Conservation (phyloP, 352 stramenopile species). For the Peronospora farinosa region DNA sequence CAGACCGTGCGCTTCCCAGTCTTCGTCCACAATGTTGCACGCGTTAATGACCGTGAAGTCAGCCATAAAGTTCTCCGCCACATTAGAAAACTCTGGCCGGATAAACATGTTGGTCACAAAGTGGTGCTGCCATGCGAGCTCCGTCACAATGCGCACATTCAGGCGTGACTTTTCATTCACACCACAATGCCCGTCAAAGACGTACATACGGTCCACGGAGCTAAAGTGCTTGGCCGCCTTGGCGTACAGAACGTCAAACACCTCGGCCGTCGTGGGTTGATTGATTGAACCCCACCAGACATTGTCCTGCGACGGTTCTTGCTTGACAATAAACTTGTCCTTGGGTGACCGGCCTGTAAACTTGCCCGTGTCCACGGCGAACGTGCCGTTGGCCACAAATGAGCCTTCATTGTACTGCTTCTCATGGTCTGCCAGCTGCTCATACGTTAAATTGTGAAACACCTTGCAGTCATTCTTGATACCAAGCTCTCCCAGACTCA, state of each 20-base stretch:
- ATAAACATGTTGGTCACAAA: slow-evolving; percentile 98
- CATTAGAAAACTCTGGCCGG: slow-evolving; percentile 65
- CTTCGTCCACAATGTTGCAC: slow-evolving; percentile 90
- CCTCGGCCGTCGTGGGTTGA: slow-evolving; percentile 87
- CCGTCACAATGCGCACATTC: slow-evolving; percentile 95
- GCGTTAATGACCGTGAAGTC: slow-evolving; percentile 98
- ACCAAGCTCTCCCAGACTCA: slow-evolving; percentile 79
- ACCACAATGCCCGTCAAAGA: slow-evolving; percentile 95
- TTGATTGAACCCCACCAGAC: slow-evolving; percentile 98
- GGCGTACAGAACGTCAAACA: slow-evolving; percentile 94
- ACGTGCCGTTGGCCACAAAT: slow-evolving; percentile 89
- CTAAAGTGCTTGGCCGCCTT: slow-evolving; percentile 92
- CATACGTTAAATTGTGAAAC: slow-evolving; percentile 94
- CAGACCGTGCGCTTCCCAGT: slow-evolving; percentile 91
- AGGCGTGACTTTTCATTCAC: slow-evolving; percentile 89
- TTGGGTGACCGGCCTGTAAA: slow-evolving; percentile 98
- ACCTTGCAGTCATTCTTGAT: slow-evolving; percentile 88
- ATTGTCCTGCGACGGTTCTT: slow-evolving; percentile 88
- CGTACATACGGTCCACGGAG: slow-evolving; percentile 89
- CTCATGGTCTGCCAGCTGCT: slow-evolving; percentile 94
- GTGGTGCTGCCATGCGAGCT: slow-evolving; percentile 97
- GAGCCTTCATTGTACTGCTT: slow-evolving; percentile 89
- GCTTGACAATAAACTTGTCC: slow-evolving; percentile 97
- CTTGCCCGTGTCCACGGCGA: slow-evolving; percentile 96
- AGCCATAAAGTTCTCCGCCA: slow-evolving; percentile 90